Percentiles rank a stretch among this genome's conserved stretches.
phyloP scores from a whole-genome alignment of 805 yeast species.

The Barnettozyma siamensis region DNA sequence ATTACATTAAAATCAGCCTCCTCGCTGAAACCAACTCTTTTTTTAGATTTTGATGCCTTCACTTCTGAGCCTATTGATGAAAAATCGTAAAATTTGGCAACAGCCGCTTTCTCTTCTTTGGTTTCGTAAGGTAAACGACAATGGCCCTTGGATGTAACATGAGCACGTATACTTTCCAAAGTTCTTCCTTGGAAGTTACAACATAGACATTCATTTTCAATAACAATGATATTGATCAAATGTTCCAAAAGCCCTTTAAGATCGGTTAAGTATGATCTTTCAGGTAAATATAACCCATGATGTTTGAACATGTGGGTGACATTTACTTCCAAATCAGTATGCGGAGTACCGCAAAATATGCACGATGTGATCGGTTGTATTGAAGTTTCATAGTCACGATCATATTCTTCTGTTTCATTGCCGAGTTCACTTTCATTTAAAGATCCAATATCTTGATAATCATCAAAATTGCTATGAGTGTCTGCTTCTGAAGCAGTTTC shows the following conservation, averaged over 20 bases:
- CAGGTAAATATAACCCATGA: constrained; percentile 90
- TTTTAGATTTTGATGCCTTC: constrained; percentile 22
- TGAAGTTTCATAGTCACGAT: constrained; percentile 23
- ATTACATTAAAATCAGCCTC: constrained; percentile 28
- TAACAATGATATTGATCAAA: constrained; percentile 73
- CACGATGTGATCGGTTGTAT: constrained; percentile 43
- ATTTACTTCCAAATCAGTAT: constrained; percentile 50
- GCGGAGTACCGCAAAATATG: constrained; percentile 51
- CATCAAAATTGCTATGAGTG: constrained; percentile 32
- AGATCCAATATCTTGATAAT: constrained; percentile 17
- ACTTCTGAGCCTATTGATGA: constrained; percentile 50
- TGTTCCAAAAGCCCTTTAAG: constrained; percentile 67
- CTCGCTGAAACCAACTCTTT: constrained; percentile 29
- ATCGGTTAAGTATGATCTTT: constrained; percentile 61
- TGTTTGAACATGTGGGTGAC: constrained; percentile 69
- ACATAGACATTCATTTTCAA: constrained; percentile 76
- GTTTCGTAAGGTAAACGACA: constrained; percentile 85
- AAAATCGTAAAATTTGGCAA: constrained; percentile 83
- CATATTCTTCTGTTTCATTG: constrained; percentile 21
- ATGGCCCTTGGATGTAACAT: constrained; percentile 80
- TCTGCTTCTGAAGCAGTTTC: constrained; percentile 50
- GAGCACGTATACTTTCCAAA: constrained; percentile 83
- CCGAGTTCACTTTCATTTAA: constrained; percentile 12
- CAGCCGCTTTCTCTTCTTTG: constrained; percentile 66
- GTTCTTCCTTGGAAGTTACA: constrained; percentile 83